Base-by-base conservation (phyloP, 1,139 yeast species). In the Pichia sp. region DNA sequence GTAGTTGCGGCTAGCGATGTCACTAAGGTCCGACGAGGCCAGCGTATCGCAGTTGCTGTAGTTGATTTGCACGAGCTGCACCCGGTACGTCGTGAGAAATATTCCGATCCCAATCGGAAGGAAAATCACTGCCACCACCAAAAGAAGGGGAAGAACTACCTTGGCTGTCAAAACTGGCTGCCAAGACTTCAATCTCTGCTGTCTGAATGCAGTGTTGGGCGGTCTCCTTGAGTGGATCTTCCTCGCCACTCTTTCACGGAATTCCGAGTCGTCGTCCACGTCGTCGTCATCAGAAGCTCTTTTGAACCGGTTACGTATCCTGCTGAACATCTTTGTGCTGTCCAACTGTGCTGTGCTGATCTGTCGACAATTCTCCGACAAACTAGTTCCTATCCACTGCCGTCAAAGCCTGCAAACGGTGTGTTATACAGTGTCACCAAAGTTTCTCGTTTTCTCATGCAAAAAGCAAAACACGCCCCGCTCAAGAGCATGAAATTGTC, bases 201-300 rank as follows among this genome's bases (percentile, higher is more conserved):
- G 95, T 64, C 92, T 78, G 65, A 87, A 87, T 2, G 93, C 93
- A 3, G 93, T 87, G 67, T 87, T 87, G 64, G 84, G 85, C 11
- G 87, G 90, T 64, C 84, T 82, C 59, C 88, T 72, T 3, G 85
- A 80, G 61, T 80, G 82, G 47, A 71, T 72, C 45, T 72, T 68
- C 49, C 68, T 70, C 13, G 66, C 66, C 16, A 54, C 56, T 23
- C 60, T 53, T 5, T 60, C 63, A 51, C 62, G 64, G 42, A 63
- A 62, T 23, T 62, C 62, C 45, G 52, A 50, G 8, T 47, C 61
- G 13, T 57, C 56, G 8, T 62, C 64, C 19, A 49, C 51, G 10
- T 29, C 32, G 3, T 52, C 59, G 16, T 42, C 55, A 11, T 34
- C 52, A 23, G 34, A 34, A 3, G 47, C 26, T 30, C 54, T 42